Evolutionary conservation across 2,329 filamentous ascomycete species (phyloP).

Genomic region (Microcera coccophila): DNA sequence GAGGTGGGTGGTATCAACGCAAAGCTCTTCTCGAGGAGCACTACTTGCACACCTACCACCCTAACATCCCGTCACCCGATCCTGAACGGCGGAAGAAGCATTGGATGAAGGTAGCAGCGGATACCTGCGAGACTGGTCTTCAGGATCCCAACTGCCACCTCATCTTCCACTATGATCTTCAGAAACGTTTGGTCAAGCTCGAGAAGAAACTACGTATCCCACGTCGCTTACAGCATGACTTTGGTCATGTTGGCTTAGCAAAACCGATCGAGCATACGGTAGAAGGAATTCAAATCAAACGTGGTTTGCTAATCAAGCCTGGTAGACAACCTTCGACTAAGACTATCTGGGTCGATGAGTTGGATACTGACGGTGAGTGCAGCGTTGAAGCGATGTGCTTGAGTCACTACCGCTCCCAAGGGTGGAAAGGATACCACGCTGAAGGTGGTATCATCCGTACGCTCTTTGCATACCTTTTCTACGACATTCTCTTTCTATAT

Average conservation of each 20-base stretch:
- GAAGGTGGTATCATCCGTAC: slow-evolving; percentile 93
- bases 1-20: slow-evolving; percentile 92
- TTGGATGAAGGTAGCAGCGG: slow-evolving; percentile 73
- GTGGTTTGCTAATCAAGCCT: slow-evolving; percentile 44
- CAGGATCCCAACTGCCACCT: slow-evolving; percentile 87
- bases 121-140: slow-evolving; percentile 80
- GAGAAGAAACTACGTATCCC: slow-evolving; percentile 80
- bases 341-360: slow-evolving; percentile 83
- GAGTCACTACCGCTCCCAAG: slow-evolving; percentile 73
- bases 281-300: slow-evolving; percentile 73
- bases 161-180: slow-evolving; percentile 89
- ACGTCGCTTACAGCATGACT: slow-evolving; percentile 86
- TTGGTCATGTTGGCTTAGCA: slow-evolving; percentile 75
- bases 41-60: slow-evolving; percentile 70
- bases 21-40: slow-evolving; percentile 93
- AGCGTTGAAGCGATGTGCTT: slow-evolving; percentile 93
- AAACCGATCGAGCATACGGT: slow-evolving; percentile 73
- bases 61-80: slow-evolving; percentile 36
- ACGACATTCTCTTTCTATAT: slow-evolving; percentile 87
- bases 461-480: slow-evolving; percentile 85
- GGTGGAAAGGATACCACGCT: slow-evolving; percentile 92
- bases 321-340: slow-evolving; percentile 54
- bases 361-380: slow-evolving; percentile 67
- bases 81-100: slow-evolving; percentile 64
- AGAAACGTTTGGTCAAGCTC: slow-evolving; percentile 88